These are phyloP conservation scores for Postia placenta DNA, from an alignment of 768 basidiomycete genomes.

Conservation along the genomic window DNA sequence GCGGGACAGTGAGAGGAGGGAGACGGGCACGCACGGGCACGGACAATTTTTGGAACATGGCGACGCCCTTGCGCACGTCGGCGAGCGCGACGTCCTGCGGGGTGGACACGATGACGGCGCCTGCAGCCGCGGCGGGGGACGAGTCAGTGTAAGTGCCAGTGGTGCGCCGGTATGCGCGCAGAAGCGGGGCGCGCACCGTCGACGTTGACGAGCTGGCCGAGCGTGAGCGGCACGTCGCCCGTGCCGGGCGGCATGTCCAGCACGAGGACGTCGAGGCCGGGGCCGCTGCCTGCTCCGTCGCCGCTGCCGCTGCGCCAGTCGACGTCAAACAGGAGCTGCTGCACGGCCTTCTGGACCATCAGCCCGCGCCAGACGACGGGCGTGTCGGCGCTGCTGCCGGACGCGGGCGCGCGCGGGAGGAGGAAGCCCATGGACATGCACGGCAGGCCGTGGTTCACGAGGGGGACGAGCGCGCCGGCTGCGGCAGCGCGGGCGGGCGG, in stretches of 20 bases:
- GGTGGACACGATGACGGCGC: constrained; percentile 90
- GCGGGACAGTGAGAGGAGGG: not conserved
- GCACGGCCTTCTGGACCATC: constrained; percentile 98
- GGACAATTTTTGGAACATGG: constrained; percentile 84
- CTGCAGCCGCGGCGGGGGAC: constrained; percentile 33
- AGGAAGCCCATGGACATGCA: constrained; percentile 99
- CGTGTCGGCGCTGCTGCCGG: constrained; percentile 54
- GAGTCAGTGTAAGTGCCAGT: too few relatives aligned
- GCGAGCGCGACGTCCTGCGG: constrained; percentile 91
- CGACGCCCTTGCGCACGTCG: constrained; percentile 88
- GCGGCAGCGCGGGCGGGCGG: not conserved
- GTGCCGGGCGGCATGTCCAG: constrained; percentile 98
- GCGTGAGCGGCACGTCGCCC: constrained; percentile 88
- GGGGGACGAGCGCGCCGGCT: constrained; percentile 74
- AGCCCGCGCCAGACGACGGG: constrained; percentile 94
- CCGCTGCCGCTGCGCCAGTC: constrained; percentile 59
- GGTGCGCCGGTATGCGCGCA: too few relatives aligned
- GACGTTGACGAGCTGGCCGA: constrained; percentile 81
- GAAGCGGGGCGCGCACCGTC: constrained; percentile 53
- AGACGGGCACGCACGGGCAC: constrained; percentile 60
- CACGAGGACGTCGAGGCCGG: constrained; percentile 76
- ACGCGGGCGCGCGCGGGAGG: constrained; percentile 49
- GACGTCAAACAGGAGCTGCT: constrained; percentile 93
- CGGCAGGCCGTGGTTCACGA: constrained; percentile 83
- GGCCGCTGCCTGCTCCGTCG: constrained; percentile 27